These are phyloP conservation scores for Fusarium pilosicola DNA, from an alignment of 2,329 filamentous ascomycete species.

Conservation along the genomic window DNA sequence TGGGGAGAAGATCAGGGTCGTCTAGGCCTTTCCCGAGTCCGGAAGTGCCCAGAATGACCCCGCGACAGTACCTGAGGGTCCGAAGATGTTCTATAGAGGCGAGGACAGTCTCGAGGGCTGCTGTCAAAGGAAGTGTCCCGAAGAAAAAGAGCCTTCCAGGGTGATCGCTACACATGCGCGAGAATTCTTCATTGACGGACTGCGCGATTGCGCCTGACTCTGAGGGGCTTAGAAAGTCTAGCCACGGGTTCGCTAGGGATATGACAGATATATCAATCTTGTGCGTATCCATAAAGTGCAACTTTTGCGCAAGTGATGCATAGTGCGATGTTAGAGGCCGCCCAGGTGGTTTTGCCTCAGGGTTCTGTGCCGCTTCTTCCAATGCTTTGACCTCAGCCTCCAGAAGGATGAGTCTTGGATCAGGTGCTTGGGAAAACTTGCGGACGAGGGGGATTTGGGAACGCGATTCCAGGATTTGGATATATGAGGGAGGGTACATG, in stretches of 20 bases:
- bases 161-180: conserved; percentile 73
- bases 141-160: conserved; percentile 83
- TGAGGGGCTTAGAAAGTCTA: conserved; percentile 77
- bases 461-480: conserved; percentile 68
- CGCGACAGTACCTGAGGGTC: conserved; percentile 74
- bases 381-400: conserved; percentile 59
- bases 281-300: conserved; percentile 89
- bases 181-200: conserved; percentile 81
- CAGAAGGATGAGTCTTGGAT: conserved; percentile 74
- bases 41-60: conserved; percentile 88
- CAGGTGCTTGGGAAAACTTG: conserved; percentile 65
- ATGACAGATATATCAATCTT: conserved; percentile 84
- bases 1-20: conserved; percentile 75
- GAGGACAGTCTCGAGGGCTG: conserved; percentile 68
- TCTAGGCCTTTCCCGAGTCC: conserved; percentile 85
- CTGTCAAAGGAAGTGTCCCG: conserved; percentile 81
- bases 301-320: conserved; percentile 80
- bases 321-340: conserved; percentile 87
- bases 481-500: conserved; percentile 74
- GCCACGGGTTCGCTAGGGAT: conserved; percentile 92
- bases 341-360: conserved; percentile 70
- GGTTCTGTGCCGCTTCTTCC: conserved; percentile 63
- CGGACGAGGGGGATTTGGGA: conserved; percentile 76
- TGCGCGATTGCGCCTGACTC: conserved; percentile 71
- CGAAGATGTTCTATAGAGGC: conserved; percentile 72